phyloP scores from a whole-genome alignment of 2,329 filamentous ascomycete species.

The Simplicillium aogashimaense region DNA sequence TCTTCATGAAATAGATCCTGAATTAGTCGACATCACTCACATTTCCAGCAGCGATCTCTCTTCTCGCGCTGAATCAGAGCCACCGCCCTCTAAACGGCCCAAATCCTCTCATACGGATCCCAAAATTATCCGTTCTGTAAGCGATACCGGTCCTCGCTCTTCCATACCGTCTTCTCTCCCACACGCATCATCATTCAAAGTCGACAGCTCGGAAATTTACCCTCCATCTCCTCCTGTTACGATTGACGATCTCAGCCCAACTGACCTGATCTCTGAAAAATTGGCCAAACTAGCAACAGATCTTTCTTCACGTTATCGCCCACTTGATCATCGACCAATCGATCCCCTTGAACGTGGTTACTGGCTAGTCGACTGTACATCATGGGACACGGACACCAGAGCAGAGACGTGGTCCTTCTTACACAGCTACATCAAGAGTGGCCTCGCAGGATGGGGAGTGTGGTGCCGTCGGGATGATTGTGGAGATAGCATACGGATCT shows the following conservation, averaged over 20 bases:
- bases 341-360: constrained; percentile 63
- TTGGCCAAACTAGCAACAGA: constrained; percentile 41
- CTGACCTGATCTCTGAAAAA: constrained; percentile 46
- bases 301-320: constrained; percentile 42
- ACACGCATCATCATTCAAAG: constrained; percentile 6
- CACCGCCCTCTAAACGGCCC: constrained; percentile 13
- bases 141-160: too few relatives aligned
- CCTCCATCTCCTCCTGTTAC: constrained; percentile 44
- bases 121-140: too few relatives aligned
- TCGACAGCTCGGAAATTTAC: constrained; percentile 32
- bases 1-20: constrained; percentile 2
- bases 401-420: constrained; percentile 53
- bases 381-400: constrained; percentile 41
- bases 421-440: constrained; percentile 46
- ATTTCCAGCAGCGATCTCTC: constrained; percentile 18
- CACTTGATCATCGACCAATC: constrained; percentile 19
- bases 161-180: neutral
- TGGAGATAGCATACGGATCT: constrained; percentile 48
- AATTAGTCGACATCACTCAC: constrained; percentile 16
- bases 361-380: constrained; percentile 56
- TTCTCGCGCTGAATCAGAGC: too few relatives aligned
- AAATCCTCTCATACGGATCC: constrained; percentile 2
- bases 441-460: constrained; percentile 57
- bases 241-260: constrained; percentile 29
- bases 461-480: constrained; percentile 40